Percentiles rank a stretch among this genome's conserved stretches.
phyloP scores from a whole-genome alignment of 257 asterid genomes.

The Leptodermis oblonga region DNA sequence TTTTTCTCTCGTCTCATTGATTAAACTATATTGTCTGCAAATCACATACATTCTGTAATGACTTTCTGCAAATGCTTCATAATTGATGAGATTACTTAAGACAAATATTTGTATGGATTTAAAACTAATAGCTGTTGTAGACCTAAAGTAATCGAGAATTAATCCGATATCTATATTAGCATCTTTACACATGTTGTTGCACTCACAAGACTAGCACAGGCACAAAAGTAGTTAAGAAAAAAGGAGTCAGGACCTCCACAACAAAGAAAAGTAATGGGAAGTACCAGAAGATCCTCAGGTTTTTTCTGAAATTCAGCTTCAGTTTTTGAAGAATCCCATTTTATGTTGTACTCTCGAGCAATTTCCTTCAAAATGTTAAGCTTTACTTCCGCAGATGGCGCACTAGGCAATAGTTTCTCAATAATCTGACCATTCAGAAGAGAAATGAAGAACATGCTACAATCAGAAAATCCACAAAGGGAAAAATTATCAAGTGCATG shows the following conservation, averaged over 20 bases:
- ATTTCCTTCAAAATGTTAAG: constrained; percentile 71
- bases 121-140: background rate
- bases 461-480: background rate
- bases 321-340: constrained; percentile 75
- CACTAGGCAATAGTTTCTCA: constrained; percentile 74
- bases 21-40: background rate
- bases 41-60: background rate
- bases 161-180: background rate
- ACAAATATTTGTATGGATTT: too few relatives aligned
- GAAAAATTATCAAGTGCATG: background rate
- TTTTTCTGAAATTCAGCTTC: constrained; percentile 69
- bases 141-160: background rate
- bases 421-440: constrained; percentile 52
- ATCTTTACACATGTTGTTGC: background rate
- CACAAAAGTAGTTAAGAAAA: background rate
- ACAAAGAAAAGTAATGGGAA: background rate
- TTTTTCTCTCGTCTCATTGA: too few relatives aligned
- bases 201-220: background rate
- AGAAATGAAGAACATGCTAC: background rate
- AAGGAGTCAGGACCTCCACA: background rate
- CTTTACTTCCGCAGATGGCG: constrained; percentile 67
- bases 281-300: constrained; percentile 94
- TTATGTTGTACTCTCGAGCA: constrained; percentile 50
- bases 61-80: background rate
- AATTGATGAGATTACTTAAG: background rate